Percentiles rank a stretch among this genome's conserved stretches.
phyloP scores from a whole-genome alignment of 192 early-diverging fungal species.

The Endogone sp. region DNA sequence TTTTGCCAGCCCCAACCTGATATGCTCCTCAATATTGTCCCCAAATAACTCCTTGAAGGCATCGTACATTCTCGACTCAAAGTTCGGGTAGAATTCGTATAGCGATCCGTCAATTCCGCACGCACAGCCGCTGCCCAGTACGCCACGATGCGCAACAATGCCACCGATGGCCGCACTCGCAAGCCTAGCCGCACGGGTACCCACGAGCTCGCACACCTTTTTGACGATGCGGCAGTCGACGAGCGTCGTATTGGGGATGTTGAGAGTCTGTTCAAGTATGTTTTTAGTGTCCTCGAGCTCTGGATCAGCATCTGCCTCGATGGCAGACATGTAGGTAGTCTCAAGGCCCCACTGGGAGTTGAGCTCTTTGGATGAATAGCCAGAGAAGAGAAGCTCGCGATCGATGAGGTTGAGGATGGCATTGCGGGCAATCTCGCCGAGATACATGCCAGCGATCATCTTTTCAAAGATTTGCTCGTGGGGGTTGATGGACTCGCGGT shows the following conservation, averaged over 20 bases:
- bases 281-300: constrained; percentile 60
- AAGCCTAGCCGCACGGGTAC: constrained; percentile 82
- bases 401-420: constrained; percentile 79
- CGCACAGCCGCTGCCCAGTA: constrained; percentile 44
- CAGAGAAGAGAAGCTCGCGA: constrained; percentile 72
- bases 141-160: constrained; percentile 59
- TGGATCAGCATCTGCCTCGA: constrained; percentile 63
- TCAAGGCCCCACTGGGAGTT: constrained; percentile 75
- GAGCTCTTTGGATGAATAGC: constrained; percentile 54
- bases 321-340: constrained; percentile 73
- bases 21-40: constrained; percentile 3
- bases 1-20: constrained; percentile 27
- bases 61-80: constrained; percentile 66
- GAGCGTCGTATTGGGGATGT: constrained; percentile 56
- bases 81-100: constrained; percentile 59
- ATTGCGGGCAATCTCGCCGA: constrained; percentile 86
- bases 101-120: constrained; percentile 70
- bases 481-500: constrained; percentile 81
- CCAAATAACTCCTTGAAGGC: constrained; percentile 71
- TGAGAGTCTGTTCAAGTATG: constrained; percentile 71
- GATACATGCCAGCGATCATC: constrained; percentile 92
- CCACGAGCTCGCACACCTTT: constrained; percentile 78
- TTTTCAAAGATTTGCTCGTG: constrained; percentile 90
- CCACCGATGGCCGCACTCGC: constrained; percentile 67
- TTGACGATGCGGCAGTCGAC: constrained; percentile 80